Evolutionary conservation across 768 basidiomycete genomes (phyloP).

Genomic region (Amanita thiersii): DNA sequence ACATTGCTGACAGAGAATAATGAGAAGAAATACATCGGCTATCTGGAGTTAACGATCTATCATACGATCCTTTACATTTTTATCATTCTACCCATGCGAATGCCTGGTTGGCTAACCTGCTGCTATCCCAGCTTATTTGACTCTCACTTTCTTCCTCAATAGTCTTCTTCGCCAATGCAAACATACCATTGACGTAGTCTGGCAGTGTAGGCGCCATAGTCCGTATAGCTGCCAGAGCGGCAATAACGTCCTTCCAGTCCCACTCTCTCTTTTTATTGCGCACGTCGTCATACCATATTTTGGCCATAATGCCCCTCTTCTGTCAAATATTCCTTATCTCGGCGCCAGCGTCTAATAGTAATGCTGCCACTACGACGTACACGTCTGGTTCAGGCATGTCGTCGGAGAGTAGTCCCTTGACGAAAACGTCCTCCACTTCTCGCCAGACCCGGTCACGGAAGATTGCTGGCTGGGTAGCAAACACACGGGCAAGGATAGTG

Average conservation of each 20-base stretch:
- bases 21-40: too few species aligned
- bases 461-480: constrained; percentile 4
- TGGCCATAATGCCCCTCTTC: constrained; percentile 5
- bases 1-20: too few species aligned
- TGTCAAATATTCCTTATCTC: constrained; percentile 11
- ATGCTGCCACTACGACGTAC: constrained; percentile 9
- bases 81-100: constrained; percentile 8
- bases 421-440: constrained; percentile 11
- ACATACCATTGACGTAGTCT: constrained; percentile 9
- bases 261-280: constrained; percentile 9
- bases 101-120: constrained; percentile 4
- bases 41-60: constrained; percentile 26
- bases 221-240: constrained; percentile 4
- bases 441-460: constrained; percentile 11
- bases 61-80: constrained; percentile 1
- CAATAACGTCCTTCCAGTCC: constrained; percentile 11
- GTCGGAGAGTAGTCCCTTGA: constrained; percentile 12
- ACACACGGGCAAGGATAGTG: constrained; percentile 11
- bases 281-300: constrained; percentile 13
- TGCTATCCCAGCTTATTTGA: constrained; percentile 9
- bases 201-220: constrained; percentile 6
- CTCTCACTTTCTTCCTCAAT: constrained; percentile 2
- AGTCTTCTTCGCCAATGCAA: constrained; percentile 10
- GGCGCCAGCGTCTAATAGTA: constrained; percentile 11
- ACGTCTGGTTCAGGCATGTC: constrained; percentile 11